A percentile compares a stretch with the other conserved stretches of the same genome.
phyloP scores from a whole-genome alignment of 441 rosid species.

The Bocquillonia castaneifolia region DNA sequence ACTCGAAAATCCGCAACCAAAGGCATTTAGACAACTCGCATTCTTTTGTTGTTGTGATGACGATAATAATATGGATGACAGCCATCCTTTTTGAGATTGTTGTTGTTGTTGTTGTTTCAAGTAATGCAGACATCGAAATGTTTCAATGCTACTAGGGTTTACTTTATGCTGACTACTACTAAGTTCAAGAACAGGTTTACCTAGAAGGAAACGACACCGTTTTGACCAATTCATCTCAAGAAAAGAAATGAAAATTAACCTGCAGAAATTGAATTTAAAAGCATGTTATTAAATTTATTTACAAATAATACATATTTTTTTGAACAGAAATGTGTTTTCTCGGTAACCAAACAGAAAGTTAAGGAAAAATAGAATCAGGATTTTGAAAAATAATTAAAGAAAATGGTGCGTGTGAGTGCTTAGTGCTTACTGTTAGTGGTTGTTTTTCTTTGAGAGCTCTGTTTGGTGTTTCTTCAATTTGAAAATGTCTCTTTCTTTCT shows the following conservation, averaged over 20 bases:
- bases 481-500: no score
- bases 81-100: not conserved
- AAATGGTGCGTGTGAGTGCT: no score
- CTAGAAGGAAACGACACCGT: slow-evolving; percentile 17
- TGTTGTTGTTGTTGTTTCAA: not conserved
- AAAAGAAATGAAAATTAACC: not conserved
- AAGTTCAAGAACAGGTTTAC: not conserved
- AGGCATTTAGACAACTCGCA: no score
- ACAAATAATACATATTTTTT: no score
- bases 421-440: no score
- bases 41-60: no score
- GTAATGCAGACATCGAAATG: slow-evolving; percentile 2
- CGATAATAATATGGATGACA: not conserved
- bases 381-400: no score
- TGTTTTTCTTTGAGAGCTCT: no score
- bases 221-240: slow-evolving; percentile 19
- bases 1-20: slow-evolving; percentile 24
- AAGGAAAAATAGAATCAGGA: no score
- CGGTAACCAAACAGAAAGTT: slow-evolving; percentile 2
- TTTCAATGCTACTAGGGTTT: not conserved
- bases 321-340: no score
- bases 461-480: no score
- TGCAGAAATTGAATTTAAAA: not conserved
- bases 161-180: not conserved
- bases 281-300: no score